Conservation (phyloP, 108 stramenopile species). For the Nitzschia inconspicua region DNA sequence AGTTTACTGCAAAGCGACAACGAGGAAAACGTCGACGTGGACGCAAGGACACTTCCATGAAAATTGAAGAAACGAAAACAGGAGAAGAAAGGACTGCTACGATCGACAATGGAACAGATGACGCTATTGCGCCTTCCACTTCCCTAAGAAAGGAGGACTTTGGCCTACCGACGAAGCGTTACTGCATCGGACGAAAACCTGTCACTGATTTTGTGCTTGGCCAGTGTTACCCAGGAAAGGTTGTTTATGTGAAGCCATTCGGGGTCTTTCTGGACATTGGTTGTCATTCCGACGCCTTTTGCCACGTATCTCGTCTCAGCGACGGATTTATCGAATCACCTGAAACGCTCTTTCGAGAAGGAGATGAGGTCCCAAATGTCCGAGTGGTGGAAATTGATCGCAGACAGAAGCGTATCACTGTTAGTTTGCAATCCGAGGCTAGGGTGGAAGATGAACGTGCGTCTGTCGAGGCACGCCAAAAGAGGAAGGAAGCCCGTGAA, state of each 20-base stretch:
- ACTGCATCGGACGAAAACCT: constrained; percentile 84
- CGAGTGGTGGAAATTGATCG: constrained; percentile 76
- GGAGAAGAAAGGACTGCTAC: constrained; percentile 27
- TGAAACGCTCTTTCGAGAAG: constrained; percentile 50
- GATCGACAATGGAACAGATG: constrained; percentile 9
- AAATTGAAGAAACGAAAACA: constrained; percentile 25
- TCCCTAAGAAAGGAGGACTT: constrained; percentile 19
- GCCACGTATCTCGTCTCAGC: constrained; percentile 72
- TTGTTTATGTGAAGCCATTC: constrained; percentile 82
- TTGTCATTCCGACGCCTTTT: constrained; percentile 85
- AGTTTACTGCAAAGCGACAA: constrained; percentile 21
- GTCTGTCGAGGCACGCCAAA: constrained; percentile 30
- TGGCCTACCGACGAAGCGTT: too few relatives aligned
- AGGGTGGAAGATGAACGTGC: constrained; percentile 48
- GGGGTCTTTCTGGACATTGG: constrained; percentile 87
- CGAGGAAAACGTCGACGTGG: constrained; percentile 38
- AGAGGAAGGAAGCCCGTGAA: constrained; percentile 22
- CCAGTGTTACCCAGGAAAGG: constrained; percentile 50
- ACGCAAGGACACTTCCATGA: constrained; percentile 29
- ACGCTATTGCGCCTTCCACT: constrained; percentile 9
- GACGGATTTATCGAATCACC: constrained; percentile 70
- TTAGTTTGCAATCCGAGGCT: constrained; percentile 68
- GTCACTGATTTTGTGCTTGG: constrained; percentile 80
- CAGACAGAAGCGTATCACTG: constrained; percentile 70
- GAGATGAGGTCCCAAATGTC: constrained; percentile 48